These are phyloP conservation scores for Silene latifolia DNA, from an alignment of 148 eudicot species.

Conservation along the genomic window DNA sequence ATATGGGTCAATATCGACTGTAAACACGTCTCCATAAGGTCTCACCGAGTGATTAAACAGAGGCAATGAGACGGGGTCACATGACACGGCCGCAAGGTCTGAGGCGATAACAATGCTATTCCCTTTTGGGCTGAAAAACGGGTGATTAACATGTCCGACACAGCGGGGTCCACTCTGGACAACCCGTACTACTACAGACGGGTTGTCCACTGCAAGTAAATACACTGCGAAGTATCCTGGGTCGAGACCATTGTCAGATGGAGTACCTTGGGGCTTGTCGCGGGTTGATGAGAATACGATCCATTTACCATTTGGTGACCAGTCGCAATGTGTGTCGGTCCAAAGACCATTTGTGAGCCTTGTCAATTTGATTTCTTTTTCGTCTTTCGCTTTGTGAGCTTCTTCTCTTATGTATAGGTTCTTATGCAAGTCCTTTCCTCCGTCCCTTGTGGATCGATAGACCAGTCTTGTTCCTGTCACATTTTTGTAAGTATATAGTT, in stretches of 20 bases:
- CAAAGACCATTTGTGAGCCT: slow-evolving; percentile 9
- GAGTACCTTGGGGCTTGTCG: not conserved
- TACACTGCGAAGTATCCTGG: slow-evolving; percentile 18
- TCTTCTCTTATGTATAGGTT: slow-evolving; percentile 23
- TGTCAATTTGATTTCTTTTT: not conserved
- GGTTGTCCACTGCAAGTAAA: not conserved
- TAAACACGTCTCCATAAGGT: slow-evolving; percentile 18
- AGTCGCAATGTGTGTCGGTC: slow-evolving; percentile 21
- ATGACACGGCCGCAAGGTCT: slow-evolving; percentile 24
- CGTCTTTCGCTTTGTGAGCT: not conserved
- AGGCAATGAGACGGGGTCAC: slow-evolving; percentile 21
- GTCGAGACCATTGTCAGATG: slow-evolving; percentile 12
- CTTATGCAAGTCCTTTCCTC: not conserved
- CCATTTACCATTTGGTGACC: slow-evolving; percentile 21
- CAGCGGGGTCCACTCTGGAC: not conserved
- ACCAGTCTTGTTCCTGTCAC: slow-evolving; percentile 20
- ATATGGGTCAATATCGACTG: slow-evolving; percentile 1
- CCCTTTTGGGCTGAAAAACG: slow-evolving; percentile 16
- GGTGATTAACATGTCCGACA: slow-evolving; percentile 19
- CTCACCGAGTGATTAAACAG: not conserved
- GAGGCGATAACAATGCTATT: slow-evolving; percentile 15
- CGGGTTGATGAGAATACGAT: slow-evolving; percentile 22
- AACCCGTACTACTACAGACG: slow-evolving; percentile 4
- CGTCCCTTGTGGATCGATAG: slow-evolving; percentile 8
- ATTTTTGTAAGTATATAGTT: not conserved